Conservation (phyloP, 805 yeast species). For the Cyberlindnera nakhonratchasimensis region DNA sequence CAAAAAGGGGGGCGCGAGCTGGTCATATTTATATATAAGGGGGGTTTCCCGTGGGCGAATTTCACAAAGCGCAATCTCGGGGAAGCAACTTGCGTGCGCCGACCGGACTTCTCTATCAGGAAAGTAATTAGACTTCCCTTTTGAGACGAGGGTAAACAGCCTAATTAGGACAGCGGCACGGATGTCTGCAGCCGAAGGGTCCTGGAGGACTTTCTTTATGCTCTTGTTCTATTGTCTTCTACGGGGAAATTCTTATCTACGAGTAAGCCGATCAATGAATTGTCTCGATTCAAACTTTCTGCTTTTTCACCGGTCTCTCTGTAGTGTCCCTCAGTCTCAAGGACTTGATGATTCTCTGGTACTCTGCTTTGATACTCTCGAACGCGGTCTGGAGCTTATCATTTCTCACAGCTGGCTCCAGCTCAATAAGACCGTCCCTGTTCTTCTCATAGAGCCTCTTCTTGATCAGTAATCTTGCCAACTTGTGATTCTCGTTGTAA, state of each 20-base stretch:
- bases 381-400: slow-evolving; percentile 78
- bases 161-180: slow-evolving; percentile 4
- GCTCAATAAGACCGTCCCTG: slow-evolving; percentile 65
- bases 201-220: too few species aligned
- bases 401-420: slow-evolving; percentile 59
- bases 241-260: too few species aligned
- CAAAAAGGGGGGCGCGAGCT: not conserved
- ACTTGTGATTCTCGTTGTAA: slow-evolving; percentile 34
- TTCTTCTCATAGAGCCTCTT: slow-evolving; percentile 74
- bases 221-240: too few species aligned
- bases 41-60: not conserved
- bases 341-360: slow-evolving; percentile 45
- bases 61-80: slow-evolving; percentile 4
- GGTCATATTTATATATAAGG: not conserved
- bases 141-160: slow-evolving; percentile 6
- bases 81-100: slow-evolving; percentile 1
- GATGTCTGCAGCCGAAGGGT: slow-evolving; percentile 1
- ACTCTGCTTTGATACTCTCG: slow-evolving; percentile 65
- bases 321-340: slow-evolving; percentile 19
- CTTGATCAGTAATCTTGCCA: slow-evolving; percentile 59
- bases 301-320: slow-evolving; percentile 18
- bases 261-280: too few species aligned
- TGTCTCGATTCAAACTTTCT: slow-evolving; percentile 7
- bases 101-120: slow-evolving; percentile 2
- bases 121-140: slow-evolving; percentile 3